Conservation (phyloP, 495 filamentous ascomycete species). For the Hypomontagnella monticulosa region DNA sequence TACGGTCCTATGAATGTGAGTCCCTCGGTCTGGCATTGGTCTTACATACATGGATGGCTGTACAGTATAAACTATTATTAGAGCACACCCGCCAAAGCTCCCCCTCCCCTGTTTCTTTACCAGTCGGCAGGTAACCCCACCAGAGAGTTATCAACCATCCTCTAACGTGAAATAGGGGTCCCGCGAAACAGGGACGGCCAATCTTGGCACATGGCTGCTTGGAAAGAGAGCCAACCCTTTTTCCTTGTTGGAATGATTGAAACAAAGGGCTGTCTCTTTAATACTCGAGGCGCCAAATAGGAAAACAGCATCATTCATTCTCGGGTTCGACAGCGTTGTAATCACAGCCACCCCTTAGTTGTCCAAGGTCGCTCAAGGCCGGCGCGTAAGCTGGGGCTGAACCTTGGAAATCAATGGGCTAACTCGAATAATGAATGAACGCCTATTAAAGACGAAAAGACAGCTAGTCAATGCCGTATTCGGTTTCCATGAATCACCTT, state of each 20-base stretch:
- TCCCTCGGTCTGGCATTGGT: too few species aligned
- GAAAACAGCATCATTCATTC: constrained; percentile 3
- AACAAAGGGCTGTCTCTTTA: constrained; percentile 30
- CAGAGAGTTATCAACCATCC: constrained; percentile 4
- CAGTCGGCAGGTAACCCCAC: constrained; percentile 16
- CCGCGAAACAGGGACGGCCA: constrained; percentile 29
- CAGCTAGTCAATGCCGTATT: background rate
- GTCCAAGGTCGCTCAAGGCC: constrained; percentile 5
- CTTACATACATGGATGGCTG: too few species aligned
- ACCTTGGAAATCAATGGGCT: constrained; percentile 23
- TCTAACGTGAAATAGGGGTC: constrained; percentile 11
- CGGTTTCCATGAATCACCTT: background rate
- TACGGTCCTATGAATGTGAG: too few species aligned
- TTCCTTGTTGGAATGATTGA: constrained; percentile 16
- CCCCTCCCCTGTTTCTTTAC: too few species aligned
- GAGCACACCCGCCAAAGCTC: too few species aligned
- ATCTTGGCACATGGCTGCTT: constrained; percentile 20
- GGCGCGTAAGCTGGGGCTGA: constrained; percentile 39
- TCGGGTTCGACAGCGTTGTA: background rate
- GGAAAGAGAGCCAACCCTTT: constrained; percentile 14
- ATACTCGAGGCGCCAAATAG: constrained; percentile 12
- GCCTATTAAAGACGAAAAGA: constrained; percentile 35
- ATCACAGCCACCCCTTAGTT: constrained; percentile 4
- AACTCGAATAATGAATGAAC: constrained; percentile 31
- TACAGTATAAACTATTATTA: too few species aligned